Conservation (phyloP, 345 rosid species). For the Erucastrum elatum region DNA sequence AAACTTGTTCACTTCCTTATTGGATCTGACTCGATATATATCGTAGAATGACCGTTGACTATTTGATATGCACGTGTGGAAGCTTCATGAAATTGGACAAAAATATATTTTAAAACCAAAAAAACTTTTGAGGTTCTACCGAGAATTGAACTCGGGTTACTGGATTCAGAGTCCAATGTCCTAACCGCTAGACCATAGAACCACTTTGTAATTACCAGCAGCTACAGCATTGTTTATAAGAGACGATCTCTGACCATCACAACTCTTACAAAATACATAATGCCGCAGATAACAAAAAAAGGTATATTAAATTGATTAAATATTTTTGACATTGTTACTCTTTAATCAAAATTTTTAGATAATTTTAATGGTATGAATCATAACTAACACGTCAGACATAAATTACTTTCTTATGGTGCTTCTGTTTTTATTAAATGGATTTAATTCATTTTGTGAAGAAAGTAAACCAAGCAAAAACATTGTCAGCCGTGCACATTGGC, state of each 20-base stretch:
- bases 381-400: too few relatives aligned
- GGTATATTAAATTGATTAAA: too few relatives aligned
- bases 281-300: too few relatives aligned
- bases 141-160: conserved; percentile 94
- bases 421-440: too few relatives aligned
- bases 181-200: conserved; percentile 90
- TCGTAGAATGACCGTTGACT: conserved; percentile 12
- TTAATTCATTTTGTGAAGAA: too few relatives aligned
- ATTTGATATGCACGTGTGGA: neutral
- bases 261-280: too few relatives aligned
- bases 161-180: conserved; percentile 94
- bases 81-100: neutral
- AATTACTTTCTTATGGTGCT: too few relatives aligned
- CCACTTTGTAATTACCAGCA: conserved; percentile 16
- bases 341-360: too few relatives aligned
- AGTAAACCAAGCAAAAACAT: too few relatives aligned
- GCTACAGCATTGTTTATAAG: neutral
- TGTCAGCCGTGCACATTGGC: too few relatives aligned
- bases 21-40: conserved; percentile 31
- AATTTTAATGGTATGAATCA: too few relatives aligned
- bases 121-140: conserved; percentile 54
- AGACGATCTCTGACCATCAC: neutral
- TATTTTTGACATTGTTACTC: too few relatives aligned
- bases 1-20: neutral
- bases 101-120: neutral